Evolutionary conservation across 495 filamentous ascomycete species (phyloP), one percentile per base, ranked within the genome.

Genomic region (Amniculicola lignicola): DNA sequence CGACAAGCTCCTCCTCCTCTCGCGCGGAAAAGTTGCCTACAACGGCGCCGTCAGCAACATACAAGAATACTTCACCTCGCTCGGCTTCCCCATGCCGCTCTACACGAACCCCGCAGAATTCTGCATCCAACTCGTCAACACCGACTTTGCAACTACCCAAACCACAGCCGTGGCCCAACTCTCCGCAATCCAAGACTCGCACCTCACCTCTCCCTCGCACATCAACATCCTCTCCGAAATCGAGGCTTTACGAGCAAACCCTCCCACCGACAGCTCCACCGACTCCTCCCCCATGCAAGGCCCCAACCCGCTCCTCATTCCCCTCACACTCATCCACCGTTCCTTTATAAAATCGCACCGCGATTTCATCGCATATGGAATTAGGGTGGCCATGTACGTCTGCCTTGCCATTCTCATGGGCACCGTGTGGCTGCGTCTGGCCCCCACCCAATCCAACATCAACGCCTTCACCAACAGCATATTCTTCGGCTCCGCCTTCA

Each of bases 361-460:
- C 1, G 88, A 93, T 67, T 79, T 92, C 11, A 77, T 91, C 12
- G 88, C 82, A 0, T 93, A 91, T 61, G 88, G 87, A 0, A 88
- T 93, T 54, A 76, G 88, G 0, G 76, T 91, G 21, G 84, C 81
- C 9, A 93, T 93, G 88, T 92, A 93, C 67, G 75, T 84, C 39
- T 86, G 85, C 74, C 75, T 91, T 25, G 87, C 88, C 0, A 83
- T 93, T 57, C 86, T 93, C 85, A 88, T 90, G 83, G 88, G 88
- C 2, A 92, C 88, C 1, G 86, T 92, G 19, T 93, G 85, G 85
- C 73, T 92, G 18, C 79, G 88, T 5, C 73, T 93, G 0, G 67
- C 75, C 11, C 73, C 81, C 1, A 64, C 75, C 2, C 87, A 93
- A 61, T 71, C 74, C 6, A 79, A 81, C 50, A 91, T 93, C 59